These are phyloP conservation scores for Cylindrotheca closterium DNA, from an alignment of 108 stramenopile genomes.

Conservation along the genomic window DNA sequence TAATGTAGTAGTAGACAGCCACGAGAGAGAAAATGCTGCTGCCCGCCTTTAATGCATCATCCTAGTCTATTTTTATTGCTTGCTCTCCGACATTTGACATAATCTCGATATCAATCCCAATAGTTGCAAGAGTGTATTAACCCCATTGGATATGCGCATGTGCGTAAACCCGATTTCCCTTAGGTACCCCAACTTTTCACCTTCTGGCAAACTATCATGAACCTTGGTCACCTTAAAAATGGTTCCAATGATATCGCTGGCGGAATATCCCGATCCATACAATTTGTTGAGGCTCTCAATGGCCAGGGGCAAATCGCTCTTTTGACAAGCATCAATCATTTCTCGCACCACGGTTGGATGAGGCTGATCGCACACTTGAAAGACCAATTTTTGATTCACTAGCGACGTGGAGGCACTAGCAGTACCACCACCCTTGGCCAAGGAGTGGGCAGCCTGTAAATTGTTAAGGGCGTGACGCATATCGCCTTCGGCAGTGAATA, in stretches of 20 bases:
- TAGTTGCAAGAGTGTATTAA: slow-evolving; percentile 78
- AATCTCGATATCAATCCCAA: slow-evolving; percentile 85
- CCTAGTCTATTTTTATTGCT: too few relatives aligned
- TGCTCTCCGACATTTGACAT: slow-evolving; percentile 47
- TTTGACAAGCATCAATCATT: slow-evolving; percentile 70
- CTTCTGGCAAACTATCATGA: slow-evolving; percentile 69
- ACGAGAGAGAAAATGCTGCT: too few relatives aligned
- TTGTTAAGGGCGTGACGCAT: slow-evolving; percentile 99
- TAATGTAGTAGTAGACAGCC: too few relatives aligned
- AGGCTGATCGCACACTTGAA: slow-evolving; percentile 99
- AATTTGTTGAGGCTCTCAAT: slow-evolving; percentile 48
- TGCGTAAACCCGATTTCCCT: slow-evolving; percentile 94
- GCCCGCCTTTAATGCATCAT: too few relatives aligned
- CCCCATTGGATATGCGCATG: slow-evolving; percentile 91
- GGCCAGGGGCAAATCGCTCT: slow-evolving; percentile 68
- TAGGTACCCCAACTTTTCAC: slow-evolving; percentile 83
- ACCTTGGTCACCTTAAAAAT: slow-evolving; percentile 91
- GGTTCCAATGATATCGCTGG: slow-evolving; percentile 94
- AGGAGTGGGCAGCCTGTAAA: slow-evolving; percentile 87
- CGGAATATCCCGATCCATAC: slow-evolving; percentile 68
- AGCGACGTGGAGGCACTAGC: slow-evolving; percentile 53
- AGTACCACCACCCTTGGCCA: slow-evolving; percentile 13
- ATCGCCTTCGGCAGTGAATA: slow-evolving; percentile 99
- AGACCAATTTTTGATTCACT: slow-evolving; percentile 91
- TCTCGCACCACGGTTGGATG: slow-evolving; percentile 89